phyloP scores from a whole-genome alignment of 345 rosid species.

The Eutrema yunnanense region DNA sequence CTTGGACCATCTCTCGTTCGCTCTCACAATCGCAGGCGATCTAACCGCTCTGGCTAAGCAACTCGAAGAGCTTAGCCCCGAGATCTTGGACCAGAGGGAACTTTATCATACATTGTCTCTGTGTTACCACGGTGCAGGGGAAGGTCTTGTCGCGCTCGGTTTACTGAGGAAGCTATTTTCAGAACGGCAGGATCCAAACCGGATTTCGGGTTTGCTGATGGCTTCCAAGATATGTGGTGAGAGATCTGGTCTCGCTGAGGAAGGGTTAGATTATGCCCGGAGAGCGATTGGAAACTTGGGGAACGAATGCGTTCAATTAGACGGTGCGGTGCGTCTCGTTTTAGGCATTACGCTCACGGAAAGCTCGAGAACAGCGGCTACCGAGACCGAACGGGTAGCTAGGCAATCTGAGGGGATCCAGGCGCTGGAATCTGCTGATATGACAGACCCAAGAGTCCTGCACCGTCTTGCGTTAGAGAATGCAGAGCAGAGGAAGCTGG shows the following conservation, averaged over 20 bases:
- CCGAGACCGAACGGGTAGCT: constrained; percentile 43
- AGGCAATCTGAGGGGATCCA: constrained; percentile 58
- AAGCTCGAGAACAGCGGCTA: constrained; percentile 41
- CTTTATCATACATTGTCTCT: constrained; percentile 47
- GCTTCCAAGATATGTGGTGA: constrained; percentile 65
- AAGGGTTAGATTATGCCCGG: constrained; percentile 54
- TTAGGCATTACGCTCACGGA: constrained; percentile 53
- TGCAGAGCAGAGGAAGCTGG: constrained; percentile 80
- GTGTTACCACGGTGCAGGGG: constrained; percentile 64
- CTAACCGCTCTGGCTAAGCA: constrained; percentile 49
- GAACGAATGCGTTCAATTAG: constrained; percentile 42
- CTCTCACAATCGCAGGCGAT: constrained; percentile 60
- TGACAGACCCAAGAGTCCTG: constrained; percentile 46
- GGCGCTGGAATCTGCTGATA: constrained; percentile 46
- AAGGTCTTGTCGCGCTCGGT: constrained; percentile 58
- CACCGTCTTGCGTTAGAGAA: constrained; percentile 58
- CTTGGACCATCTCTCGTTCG: constrained; percentile 74
- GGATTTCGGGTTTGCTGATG: constrained; percentile 48
- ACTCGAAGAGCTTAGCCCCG: constrained; percentile 64
- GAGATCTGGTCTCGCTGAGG: constrained; percentile 43
- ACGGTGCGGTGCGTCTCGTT: constrained; percentile 39
- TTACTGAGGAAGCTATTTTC: constrained; percentile 56
- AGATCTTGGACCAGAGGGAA: constrained; percentile 48
- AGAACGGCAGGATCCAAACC: constrained; percentile 43
- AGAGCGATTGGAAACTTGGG: constrained; percentile 45